Percentiles rank a stretch among this genome's conserved stretches.
phyloP scores from a whole-genome alignment of 805 yeast genomes.

The Ogataea neopini region DNA sequence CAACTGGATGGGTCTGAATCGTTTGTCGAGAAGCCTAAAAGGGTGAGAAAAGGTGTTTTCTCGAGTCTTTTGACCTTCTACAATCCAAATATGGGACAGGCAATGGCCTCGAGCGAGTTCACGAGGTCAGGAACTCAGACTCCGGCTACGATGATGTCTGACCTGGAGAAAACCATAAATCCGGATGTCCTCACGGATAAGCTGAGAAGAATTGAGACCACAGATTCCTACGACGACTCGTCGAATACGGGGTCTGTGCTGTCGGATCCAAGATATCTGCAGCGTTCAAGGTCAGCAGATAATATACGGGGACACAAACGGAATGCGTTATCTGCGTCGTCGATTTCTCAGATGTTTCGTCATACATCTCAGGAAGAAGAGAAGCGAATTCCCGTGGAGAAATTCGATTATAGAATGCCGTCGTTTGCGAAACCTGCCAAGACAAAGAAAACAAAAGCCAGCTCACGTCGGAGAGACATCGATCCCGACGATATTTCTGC shows the following conservation, averaged over 20 bases:
- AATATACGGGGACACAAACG: conserved; percentile 16
- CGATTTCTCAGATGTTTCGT: conserved; percentile 15
- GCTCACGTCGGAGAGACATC: conserved; percentile 5
- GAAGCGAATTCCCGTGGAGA: conserved; percentile 12
- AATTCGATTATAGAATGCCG: conserved; percentile 19
- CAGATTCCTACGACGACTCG: conserved; percentile 10
- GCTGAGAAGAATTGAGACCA: conserved; percentile 16
- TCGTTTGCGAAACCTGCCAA: conserved; percentile 20
- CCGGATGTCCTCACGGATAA: conserved; percentile 22
- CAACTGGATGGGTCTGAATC: conserved; percentile 55
- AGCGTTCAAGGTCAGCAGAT: conserved; percentile 24
- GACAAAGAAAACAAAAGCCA: conserved; percentile 4
- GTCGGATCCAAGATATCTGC: conserved; percentile 5
- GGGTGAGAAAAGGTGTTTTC: conserved; percentile 82
- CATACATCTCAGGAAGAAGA: conserved; percentile 1
- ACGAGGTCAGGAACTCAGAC: conserved; percentile 25
- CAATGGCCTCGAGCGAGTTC: conserved; percentile 16
- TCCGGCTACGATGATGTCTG: conserved; percentile 22
- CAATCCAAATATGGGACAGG: conserved; percentile 41
- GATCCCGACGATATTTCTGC: conserved; percentile 13
- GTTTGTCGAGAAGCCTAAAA: conserved; percentile 41
- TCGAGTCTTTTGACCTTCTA: conserved; percentile 76
- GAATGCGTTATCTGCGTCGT: conserved; percentile 13
- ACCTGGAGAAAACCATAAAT: conserved; percentile 14
- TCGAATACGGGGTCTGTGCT: conserved; percentile 3